Base-by-base conservation (phyloP, 331 rosid species). In the Pyracantha coccinea region DNA sequence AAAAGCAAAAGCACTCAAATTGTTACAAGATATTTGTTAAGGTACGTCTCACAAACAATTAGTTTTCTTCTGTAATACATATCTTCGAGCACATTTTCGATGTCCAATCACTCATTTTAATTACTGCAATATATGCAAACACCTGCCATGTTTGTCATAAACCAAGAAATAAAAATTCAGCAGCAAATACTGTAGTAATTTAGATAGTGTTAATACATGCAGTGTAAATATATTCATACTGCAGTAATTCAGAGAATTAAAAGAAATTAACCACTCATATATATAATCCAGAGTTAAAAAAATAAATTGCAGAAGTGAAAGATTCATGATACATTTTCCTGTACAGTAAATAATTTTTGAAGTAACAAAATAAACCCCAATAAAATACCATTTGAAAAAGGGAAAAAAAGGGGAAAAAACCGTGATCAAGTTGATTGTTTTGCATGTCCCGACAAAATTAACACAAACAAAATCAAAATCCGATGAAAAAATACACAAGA, bases 401-500 rank as follows among this genome's bases (percentile, higher is more conserved):
- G 45, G 77, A 33, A 53, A 28, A 23, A 62, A 38, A 64, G n/a
- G 38, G 61, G 27, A n/a, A 71, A 72, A 78, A 62, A 31, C 44
- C 67, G 78, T 55, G 44, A 65, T 20, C 21, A 47, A 28, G 52
- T 28, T 11, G 27, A 17, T 38, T 38, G 45, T 38, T 38, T 7
- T 14, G 21, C 55, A 6, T 47, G 71, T 73, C 78, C 28, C 53
- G 71, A 71, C 59, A 72, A 73, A 55, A 75, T 14, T 15, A 27
- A 68, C 10, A 29, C 17, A 23, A 74, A 65, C 12, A 69, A 47
- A 13, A 14, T 4, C 55, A 44, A 12, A 23, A 54, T 70, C 50
- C 32, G 68, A 20, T 32, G 14, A 38, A 31, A 23, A 38, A 50
- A 60, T 4, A 41, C 69, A 75, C 31, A 64, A 73, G n/a, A 44